Evolutionary conservation across 805 yeast genomes (phyloP).

Genomic region (Candida pseudofarinosa): DNA sequence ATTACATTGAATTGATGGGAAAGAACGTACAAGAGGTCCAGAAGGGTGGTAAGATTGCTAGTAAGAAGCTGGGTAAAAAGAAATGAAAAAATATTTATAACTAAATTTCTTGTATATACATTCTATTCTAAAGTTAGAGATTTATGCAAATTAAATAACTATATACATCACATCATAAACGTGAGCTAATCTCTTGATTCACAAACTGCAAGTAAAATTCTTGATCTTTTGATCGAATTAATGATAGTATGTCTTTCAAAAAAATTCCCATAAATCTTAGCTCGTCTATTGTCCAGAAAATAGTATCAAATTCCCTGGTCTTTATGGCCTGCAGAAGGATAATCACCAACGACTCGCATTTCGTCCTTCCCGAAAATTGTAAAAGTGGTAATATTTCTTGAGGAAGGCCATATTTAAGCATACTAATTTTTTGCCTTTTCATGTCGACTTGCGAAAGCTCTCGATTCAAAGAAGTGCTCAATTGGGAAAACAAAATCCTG

Average conservation of each 20-base stretch:
- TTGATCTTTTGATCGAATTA: slow-evolving; percentile 1
- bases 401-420: neutral
- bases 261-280: slow-evolving; percentile 24
- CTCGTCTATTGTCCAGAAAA: slow-evolving; percentile 30
- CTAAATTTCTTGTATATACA: slow-evolving; percentile 3
- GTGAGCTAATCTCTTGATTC: slow-evolving; percentile 1
- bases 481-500: slow-evolving; percentile 3
- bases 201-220: slow-evolving; percentile 2
- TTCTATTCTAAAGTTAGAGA: neutral
- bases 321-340: slow-evolving; percentile 16
- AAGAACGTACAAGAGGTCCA: slow-evolving; percentile 51
- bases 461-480: neutral
- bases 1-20: slow-evolving; percentile 58
- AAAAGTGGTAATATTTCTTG: slow-evolving; percentile 8
- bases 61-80: slow-evolving; percentile 44
- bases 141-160: neutral
- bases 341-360: neutral
- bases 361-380: slow-evolving; percentile 6
- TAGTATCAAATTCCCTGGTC: slow-evolving; percentile 17
- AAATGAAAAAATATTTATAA: slow-evolving; percentile 5
- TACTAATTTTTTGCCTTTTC: neutral
- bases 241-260: slow-evolving; percentile 12
- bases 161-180: neutral
- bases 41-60: slow-evolving; percentile 51
- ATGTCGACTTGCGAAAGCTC: neutral